A percentile compares a stretch with the other conserved stretches of the same genome.
These are phyloP conservation scores for Mytilinidion resinicola DNA, from an alignment of 495 filamentous ascomycete species.

Conservation along the genomic window DNA sequence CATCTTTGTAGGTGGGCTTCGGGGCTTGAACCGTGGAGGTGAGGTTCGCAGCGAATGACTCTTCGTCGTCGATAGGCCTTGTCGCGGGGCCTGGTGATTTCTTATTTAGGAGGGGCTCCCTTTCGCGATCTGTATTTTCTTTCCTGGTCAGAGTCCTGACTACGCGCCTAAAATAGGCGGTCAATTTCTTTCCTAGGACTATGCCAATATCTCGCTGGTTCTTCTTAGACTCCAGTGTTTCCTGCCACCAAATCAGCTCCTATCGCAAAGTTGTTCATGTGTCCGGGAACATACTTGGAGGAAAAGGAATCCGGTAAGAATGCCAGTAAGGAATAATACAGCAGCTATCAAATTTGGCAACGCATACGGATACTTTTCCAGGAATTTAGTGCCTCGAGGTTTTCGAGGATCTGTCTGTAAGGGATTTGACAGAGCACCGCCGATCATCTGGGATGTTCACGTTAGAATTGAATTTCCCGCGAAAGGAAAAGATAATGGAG, in stretches of 20 bases:
- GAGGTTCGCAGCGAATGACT: background rate
- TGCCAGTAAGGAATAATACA: constrained; percentile 64
- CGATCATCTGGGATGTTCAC: constrained; percentile 46
- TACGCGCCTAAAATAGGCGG: background rate
- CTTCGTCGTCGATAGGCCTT: constrained; percentile 36
- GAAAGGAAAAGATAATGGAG: background rate
- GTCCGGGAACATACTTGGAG: constrained; percentile 39
- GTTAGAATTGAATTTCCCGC: background rate
- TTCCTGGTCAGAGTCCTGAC: constrained; percentile 9
- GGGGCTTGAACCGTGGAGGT: background rate
- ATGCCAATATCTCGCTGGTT: constrained; percentile 63
- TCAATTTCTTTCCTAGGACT: constrained; percentile 50
- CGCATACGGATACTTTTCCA: constrained; percentile 70
- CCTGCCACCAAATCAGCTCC: constrained; percentile 29
- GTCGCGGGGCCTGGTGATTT: background rate
- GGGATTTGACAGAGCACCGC: constrained; percentile 77
- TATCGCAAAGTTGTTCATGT: too few relatives aligned
- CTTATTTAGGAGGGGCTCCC: constrained; percentile 29
- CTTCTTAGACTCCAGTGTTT: constrained; percentile 64
- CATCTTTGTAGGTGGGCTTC: constrained; percentile 52
- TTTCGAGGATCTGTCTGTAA: constrained; percentile 58
- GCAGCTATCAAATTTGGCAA: constrained; percentile 76
- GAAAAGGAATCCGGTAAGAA: constrained; percentile 64
- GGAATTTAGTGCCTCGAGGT: constrained; percentile 60
- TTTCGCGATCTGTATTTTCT: constrained; percentile 18